Evolutionary conservation across 2,329 filamentous ascomycete species (phyloP).

Genomic region (Monosporascus cannonballus): DNA sequence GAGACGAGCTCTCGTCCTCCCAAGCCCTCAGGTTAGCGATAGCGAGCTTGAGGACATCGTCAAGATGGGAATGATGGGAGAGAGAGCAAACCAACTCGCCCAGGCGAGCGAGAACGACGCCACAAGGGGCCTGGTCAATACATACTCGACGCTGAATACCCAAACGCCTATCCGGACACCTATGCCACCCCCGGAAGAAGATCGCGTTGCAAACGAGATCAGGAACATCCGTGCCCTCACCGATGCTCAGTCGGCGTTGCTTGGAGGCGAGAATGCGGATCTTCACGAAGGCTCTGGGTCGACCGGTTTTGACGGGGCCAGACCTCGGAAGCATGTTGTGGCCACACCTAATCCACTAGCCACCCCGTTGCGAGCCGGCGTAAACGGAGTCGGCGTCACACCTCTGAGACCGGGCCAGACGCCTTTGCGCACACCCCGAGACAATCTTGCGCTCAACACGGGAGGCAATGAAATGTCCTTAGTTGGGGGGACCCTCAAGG

Average conservation of each 20-base stretch:
- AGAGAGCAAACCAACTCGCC: conserved; percentile 72
- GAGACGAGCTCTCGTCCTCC: conserved; percentile 73
- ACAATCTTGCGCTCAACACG: conserved; percentile 78
- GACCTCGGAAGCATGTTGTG: conserved; percentile 72
- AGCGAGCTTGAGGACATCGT: conserved; percentile 94
- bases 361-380: conserved; percentile 68
- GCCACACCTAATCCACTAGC: conserved; percentile 95
- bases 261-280: conserved; percentile 91
- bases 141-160: conserved; percentile 76
- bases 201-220: conserved; percentile 94
- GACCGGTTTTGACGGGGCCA: conserved; percentile 81
- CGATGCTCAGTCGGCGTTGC: conserved; percentile 85
- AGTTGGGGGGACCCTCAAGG: conserved; percentile 68
- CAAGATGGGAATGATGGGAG: conserved; percentile 94
- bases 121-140: conserved; percentile 78
- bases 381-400: conserved; percentile 61
- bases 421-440: conserved; percentile 80
- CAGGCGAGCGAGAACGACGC: conserved; percentile 76
- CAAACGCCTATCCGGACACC: conserved; percentile 88
- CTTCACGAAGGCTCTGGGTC: conserved; percentile 75
- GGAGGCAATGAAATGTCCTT: conserved; percentile 60
- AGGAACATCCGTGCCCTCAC: conserved; percentile 88
- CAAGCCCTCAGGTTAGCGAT: conserved; percentile 87
- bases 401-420: conserved; percentile 68
- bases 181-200: conserved; percentile 83